phyloP scores from a whole-genome alignment of 805 yeast genomes.

The Tetrapisispora taiwanensis region DNA sequence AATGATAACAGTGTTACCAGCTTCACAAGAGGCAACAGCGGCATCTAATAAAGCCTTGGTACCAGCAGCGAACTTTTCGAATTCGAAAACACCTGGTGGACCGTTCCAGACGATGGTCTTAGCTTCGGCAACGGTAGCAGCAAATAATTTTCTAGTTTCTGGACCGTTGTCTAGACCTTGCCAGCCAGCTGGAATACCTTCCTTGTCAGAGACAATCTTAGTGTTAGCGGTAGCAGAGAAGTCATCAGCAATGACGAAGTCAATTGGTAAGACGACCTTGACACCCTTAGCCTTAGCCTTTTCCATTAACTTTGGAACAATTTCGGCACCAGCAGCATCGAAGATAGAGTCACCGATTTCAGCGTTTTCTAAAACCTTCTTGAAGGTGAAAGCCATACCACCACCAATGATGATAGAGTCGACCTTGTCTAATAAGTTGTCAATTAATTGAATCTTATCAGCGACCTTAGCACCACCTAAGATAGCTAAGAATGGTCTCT shows the following conservation, averaged over 20 bases:
- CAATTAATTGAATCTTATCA: constrained; percentile 97
- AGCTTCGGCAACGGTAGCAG: constrained; percentile 77
- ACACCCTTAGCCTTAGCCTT: constrained; percentile 96
- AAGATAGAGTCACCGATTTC: constrained; percentile 85
- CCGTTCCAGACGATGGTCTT: constrained; percentile 99
- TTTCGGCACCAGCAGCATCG: constrained; percentile 92
- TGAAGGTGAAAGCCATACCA: constrained; percentile 99
- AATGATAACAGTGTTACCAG: constrained; percentile 89
- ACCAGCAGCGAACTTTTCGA: constrained; percentile 83
- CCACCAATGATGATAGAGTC: constrained; percentile 93
- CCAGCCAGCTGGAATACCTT: constrained; percentile 92
- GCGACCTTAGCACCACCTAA: constrained; percentile 99
- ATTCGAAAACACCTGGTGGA: constrained; percentile 99
- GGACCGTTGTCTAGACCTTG: constrained; percentile 96
- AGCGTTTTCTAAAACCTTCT: constrained; percentile 79
- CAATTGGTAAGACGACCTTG: constrained; percentile 88
- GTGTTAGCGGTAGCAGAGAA: constrained; percentile 85
- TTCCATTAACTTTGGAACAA: constrained; percentile 82
- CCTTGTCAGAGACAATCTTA: constrained; percentile 74
- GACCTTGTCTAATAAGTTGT: constrained; percentile 93
- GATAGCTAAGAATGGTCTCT: constrained; percentile 96
- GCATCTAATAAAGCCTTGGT: constrained; percentile 86
- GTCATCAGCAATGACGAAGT: constrained; percentile 90
- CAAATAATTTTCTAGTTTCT: constrained; percentile 70
- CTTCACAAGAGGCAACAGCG: constrained; percentile 72